Conservation (phyloP, 495 filamentous ascomycete genomes). For the Penicillium samsonianum region DNA sequence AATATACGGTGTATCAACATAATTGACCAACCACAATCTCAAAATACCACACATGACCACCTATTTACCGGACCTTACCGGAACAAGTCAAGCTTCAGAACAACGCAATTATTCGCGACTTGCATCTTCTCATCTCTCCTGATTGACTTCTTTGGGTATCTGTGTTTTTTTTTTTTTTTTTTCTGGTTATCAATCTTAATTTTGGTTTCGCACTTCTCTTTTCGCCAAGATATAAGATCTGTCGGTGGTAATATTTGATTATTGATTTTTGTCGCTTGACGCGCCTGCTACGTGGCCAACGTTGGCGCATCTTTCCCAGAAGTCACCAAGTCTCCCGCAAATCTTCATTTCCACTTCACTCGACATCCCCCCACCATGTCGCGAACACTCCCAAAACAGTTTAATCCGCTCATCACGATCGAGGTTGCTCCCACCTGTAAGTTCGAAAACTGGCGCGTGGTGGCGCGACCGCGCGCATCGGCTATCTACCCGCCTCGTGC, state of each 20-base stretch:
- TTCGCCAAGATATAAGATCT: not conserved
- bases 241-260: constrained; percentile 16
- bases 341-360: constrained; percentile 8
- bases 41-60: constrained; percentile 17
- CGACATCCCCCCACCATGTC: constrained; percentile 50
- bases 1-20: constrained; percentile 4
- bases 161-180: constrained; percentile 10
- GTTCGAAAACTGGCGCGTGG: constrained; percentile 34
- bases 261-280: constrained; percentile 27
- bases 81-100: constrained; percentile 28
- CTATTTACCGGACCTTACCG: constrained; percentile 27
- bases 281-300: constrained; percentile 54
- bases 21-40: constrained; percentile 13
- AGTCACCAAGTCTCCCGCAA: not conserved
- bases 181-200: constrained; percentile 7
- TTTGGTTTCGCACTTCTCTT: constrained; percentile 5
- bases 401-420: constrained; percentile 76
- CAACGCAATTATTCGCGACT: constrained; percentile 23
- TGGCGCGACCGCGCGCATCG: constrained; percentile 18
- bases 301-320: constrained; percentile 31
- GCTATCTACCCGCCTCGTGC: constrained; percentile 15
- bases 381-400: constrained; percentile 65
- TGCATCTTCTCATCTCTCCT: constrained; percentile 25
- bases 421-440: constrained; percentile 67
- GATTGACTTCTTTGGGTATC: constrained; percentile 26